phyloP scores from a whole-genome alignment of 768 basidiomycete species.

The Antrodiella citrinella region DNA sequence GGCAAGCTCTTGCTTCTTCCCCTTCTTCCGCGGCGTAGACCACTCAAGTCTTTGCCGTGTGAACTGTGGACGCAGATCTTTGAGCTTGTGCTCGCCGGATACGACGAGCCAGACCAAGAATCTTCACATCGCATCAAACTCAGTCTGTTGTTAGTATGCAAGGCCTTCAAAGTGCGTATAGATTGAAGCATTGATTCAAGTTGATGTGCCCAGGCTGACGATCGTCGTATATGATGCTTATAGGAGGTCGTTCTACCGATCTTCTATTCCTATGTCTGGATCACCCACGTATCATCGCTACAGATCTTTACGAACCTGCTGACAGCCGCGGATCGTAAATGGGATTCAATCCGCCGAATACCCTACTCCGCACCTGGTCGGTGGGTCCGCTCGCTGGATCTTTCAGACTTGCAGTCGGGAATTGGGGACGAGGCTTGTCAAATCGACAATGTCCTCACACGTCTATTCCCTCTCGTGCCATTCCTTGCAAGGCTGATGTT shows the following conservation, averaged over 20 bases:
- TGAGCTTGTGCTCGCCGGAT: slow-evolving; percentile 22
- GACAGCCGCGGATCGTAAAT: slow-evolving; percentile 58
- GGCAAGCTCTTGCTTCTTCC: slow-evolving; percentile 62
- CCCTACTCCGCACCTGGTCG: slow-evolving; percentile 83
- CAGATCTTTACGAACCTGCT: slow-evolving; percentile 54
- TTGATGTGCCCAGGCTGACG: not conserved
- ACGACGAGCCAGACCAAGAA: slow-evolving; percentile 6
- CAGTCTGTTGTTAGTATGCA: slow-evolving; percentile 30
- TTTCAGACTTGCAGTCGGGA: slow-evolving; percentile 43
- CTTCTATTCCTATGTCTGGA: slow-evolving; percentile 47
- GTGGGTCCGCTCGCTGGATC: slow-evolving; percentile 73
- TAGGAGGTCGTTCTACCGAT: slow-evolving; percentile 64
- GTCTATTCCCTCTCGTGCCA: slow-evolving; percentile 59
- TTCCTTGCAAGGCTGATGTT: slow-evolving; percentile 49
- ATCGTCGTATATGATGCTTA: slow-evolving; percentile 1
- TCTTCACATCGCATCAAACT: not conserved
- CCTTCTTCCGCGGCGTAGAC: slow-evolving; percentile 48
- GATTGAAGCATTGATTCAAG: not conserved
- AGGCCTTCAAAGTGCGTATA: slow-evolving; percentile 29
- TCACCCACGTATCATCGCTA: slow-evolving; percentile 37
- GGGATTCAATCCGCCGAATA: slow-evolving; percentile 85
- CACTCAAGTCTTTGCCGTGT: slow-evolving; percentile 47
- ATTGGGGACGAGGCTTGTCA: slow-evolving; percentile 41
- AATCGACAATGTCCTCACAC: slow-evolving; percentile 56
- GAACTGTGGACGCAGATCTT: slow-evolving; percentile 71